A percentile compares a stretch with the other conserved stretches of the same genome.
phyloP scores from a whole-genome alignment of 495 filamentous ascomycete species.

The Clohesyomyces aquaticus region DNA sequence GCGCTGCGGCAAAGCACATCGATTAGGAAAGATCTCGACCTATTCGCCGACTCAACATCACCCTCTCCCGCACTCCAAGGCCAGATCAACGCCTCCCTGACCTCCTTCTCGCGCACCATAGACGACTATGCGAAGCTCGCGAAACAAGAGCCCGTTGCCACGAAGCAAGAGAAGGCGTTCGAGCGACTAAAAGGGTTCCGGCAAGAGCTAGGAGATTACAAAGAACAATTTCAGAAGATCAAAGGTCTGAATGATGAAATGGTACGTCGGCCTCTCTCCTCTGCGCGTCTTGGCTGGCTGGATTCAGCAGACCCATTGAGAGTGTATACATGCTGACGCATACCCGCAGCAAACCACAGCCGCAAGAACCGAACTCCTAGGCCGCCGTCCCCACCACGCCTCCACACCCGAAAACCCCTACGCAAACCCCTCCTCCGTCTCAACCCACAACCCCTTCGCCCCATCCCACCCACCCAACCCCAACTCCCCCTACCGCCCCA shows the following conservation, averaged over 20 bases:
- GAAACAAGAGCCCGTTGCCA: conserved; percentile 80
- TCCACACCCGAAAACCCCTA: conserved; percentile 96
- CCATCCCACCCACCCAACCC: conserved; percentile 55
- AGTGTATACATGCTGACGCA: neutral
- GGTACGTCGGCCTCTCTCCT: conserved; percentile 48
- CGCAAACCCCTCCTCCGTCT: conserved; percentile 57
- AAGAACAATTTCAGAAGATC: conserved; percentile 73
- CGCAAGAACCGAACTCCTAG: conserved; percentile 82
- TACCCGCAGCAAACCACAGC: conserved; percentile 60
- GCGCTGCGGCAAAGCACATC: conserved; percentile 90
- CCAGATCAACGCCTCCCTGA: conserved; percentile 83
- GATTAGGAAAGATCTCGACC: conserved; percentile 81
- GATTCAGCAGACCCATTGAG: too few relatives aligned
- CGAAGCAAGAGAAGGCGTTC: conserved; percentile 87
- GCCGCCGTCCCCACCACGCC: conserved; percentile 82
- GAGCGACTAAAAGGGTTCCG: conserved; percentile 87
- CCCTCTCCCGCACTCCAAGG: conserved; percentile 71
- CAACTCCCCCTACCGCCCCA: conserved; percentile 28
- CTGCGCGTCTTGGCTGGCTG: too few relatives aligned
- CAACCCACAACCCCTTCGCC: conserved; percentile 45
- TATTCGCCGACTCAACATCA: conserved; percentile 65
- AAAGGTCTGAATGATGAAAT: conserved; percentile 75
- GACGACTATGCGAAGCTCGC: conserved; percentile 89
- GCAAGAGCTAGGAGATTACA: conserved; percentile 75
- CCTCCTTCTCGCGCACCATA: conserved; percentile 85